A percentile compares a stretch with the other conserved stretches of the same genome.
Evolutionary conservation across 306 rosid species (phyloP).

Genomic region (Cotoneaster glaucophyllus): DNA sequence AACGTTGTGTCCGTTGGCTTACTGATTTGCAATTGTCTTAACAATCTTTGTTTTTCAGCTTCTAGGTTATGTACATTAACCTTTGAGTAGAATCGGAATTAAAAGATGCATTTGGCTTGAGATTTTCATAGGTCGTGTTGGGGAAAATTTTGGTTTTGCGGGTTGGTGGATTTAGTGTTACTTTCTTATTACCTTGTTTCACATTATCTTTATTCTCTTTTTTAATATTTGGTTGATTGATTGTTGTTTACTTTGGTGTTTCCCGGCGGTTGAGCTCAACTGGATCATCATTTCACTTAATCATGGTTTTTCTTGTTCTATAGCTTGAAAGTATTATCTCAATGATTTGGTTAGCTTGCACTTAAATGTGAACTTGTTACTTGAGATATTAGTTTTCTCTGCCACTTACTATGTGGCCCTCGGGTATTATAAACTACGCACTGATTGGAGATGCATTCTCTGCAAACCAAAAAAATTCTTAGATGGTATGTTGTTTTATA

Average conservation of each 20-base stretch:
- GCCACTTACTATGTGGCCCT: neutral
- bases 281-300: neutral
- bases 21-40: neutral
- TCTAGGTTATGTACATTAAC: neutral
- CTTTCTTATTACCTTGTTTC: neutral
- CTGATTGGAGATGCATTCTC: neutral
- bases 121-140: neutral
- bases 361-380: neutral
- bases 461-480: neutral
- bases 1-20: neutral
- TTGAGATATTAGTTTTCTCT: neutral
- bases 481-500: neutral
- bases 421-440: neutral
- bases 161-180: neutral
- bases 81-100: neutral
- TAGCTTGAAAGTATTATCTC: neutral
- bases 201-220: neutral
- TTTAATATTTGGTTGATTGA: neutral
- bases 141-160: neutral
- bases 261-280: neutral
- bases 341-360: neutral
- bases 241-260: neutral
- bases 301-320: neutral
- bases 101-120: neutral
- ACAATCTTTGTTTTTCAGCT: neutral